Evolutionary conservation across 2,329 filamentous ascomycete genomes (phyloP).

Genomic region (Colletotrichum higginsianum): DNA sequence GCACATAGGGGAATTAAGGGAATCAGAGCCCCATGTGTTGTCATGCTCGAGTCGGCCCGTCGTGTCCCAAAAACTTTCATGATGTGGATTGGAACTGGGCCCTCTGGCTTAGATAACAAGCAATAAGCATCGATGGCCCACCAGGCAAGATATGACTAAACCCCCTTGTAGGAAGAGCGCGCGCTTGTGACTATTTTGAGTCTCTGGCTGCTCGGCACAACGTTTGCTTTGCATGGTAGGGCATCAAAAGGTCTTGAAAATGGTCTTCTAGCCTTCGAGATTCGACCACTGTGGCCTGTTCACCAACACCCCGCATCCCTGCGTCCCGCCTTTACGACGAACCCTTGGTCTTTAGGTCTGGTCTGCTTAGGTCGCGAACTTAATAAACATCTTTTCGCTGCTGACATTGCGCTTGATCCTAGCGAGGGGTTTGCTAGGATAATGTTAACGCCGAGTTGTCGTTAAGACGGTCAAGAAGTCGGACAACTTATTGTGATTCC

Average conservation of each 20-base stretch:
- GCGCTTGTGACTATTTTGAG: background rate
- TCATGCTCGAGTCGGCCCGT: constrained; percentile 13
- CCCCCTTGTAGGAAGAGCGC: background rate
- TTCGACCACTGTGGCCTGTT: too few relatives aligned
- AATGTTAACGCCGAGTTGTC: too few relatives aligned
- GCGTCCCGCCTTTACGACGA: too few relatives aligned
- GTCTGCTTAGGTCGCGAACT: too few relatives aligned
- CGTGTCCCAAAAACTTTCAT: background rate
- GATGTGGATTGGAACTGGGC: constrained; percentile 4
- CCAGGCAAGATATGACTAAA: background rate
- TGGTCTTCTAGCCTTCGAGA: background rate
- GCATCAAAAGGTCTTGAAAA: background rate
- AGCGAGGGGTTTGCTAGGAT: too few relatives aligned
- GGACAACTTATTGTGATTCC: too few relatives aligned
- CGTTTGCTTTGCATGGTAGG: background rate
- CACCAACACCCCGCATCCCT: too few relatives aligned
- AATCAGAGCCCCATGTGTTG: background rate
- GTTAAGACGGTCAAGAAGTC: too few relatives aligned
- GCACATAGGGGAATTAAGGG: background rate
- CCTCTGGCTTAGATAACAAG: background rate
- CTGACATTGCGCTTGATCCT: too few relatives aligned
- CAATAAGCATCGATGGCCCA: background rate
- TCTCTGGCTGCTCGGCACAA: background rate
- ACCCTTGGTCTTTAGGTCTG: too few relatives aligned
- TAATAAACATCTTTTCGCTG: too few relatives aligned